Evolutionary conservation across 352 stramenopile genomes (phyloP).

Genomic region (Globisporangium sylvaticum): DNA sequence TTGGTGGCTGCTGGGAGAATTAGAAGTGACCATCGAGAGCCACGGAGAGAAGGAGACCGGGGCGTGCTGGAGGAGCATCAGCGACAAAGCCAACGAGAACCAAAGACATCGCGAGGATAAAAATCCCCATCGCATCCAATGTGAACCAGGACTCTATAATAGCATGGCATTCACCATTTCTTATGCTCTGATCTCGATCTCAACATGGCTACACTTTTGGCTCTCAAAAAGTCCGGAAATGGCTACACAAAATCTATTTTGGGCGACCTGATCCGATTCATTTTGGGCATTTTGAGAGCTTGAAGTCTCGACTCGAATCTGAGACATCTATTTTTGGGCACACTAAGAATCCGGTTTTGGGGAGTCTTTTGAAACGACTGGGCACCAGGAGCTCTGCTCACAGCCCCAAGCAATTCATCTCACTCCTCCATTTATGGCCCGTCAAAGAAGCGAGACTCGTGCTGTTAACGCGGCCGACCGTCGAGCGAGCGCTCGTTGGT

Average conservation of each 20-base stretch:
- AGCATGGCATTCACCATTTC: too few species aligned
- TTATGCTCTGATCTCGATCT: neutral
- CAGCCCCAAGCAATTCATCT: neutral
- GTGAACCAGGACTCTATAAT: neutral
- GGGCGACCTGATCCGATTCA: neutral
- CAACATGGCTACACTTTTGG: slow-evolving; percentile 4
- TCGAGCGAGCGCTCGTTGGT: neutral
- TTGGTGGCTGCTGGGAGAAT: neutral
- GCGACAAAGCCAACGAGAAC: neutral
- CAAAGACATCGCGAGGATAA: neutral
- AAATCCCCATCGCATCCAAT: neutral
- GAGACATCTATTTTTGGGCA: neutral
- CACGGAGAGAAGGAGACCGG: neutral
- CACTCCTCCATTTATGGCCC: neutral
- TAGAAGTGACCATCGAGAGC: neutral
- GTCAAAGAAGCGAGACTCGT: neutral
- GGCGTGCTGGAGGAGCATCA: neutral
- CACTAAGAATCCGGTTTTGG: neutral
- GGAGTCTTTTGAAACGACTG: neutral
- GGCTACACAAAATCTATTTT: slow-evolving; percentile 3
- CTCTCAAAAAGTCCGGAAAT: neutral
- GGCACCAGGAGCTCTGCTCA: neutral
- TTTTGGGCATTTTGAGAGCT: neutral
- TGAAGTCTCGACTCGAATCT: neutral
- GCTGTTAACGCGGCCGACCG: neutral